Evolutionary conservation across 768 basidiomycete genomes (phyloP).

Genomic region (Calocera cornea): DNA sequence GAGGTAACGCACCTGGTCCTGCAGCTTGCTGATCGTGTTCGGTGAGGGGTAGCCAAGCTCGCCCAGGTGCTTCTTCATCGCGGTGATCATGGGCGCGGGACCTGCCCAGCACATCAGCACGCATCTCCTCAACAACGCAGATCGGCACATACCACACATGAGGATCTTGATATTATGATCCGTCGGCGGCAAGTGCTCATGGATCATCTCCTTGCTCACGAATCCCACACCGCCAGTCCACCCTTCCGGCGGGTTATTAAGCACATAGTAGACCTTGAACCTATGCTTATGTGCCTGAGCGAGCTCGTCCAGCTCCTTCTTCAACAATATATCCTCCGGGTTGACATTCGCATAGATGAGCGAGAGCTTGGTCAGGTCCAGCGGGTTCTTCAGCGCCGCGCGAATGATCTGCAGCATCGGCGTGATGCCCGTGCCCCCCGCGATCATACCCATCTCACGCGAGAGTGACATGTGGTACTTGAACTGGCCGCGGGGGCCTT

Average conservation of each 20-base stretch:
- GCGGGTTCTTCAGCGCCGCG: slow-evolving; percentile 79
- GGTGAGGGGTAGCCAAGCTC: slow-evolving; percentile 81
- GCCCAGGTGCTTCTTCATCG: slow-evolving; percentile 82
- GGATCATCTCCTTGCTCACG: slow-evolving; percentile 83
- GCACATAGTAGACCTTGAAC: slow-evolving; percentile 77
- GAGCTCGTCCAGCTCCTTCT: slow-evolving; percentile 72
- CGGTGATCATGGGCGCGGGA: slow-evolving; percentile 63
- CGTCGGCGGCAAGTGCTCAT: slow-evolving; percentile 57
- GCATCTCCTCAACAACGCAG: neutral
- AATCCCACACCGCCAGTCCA: slow-evolving; percentile 91
- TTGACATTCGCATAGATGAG: slow-evolving; percentile 97
- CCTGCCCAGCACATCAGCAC: slow-evolving; percentile 25
- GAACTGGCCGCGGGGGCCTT: slow-evolving; percentile 95
- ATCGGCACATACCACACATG: slow-evolving; percentile 51
- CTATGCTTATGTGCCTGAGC: slow-evolving; percentile 43
- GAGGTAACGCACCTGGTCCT: slow-evolving; percentile 51
- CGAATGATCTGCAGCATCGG: slow-evolving; percentile 98
- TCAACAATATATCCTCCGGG: slow-evolving; percentile 82
- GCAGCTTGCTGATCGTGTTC: slow-evolving; percentile 81
- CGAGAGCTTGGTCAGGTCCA: slow-evolving; percentile 65
- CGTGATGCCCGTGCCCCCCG: slow-evolving; percentile 95
- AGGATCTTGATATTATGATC: slow-evolving; percentile 65
- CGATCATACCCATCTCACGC: slow-evolving; percentile 87
- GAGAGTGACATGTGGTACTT: slow-evolving; percentile 60
- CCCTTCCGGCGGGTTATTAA: slow-evolving; percentile 80